phyloP scores from a whole-genome alignment of 2,329 filamentous ascomycete species.

The Aspergillus udagawae region DNA sequence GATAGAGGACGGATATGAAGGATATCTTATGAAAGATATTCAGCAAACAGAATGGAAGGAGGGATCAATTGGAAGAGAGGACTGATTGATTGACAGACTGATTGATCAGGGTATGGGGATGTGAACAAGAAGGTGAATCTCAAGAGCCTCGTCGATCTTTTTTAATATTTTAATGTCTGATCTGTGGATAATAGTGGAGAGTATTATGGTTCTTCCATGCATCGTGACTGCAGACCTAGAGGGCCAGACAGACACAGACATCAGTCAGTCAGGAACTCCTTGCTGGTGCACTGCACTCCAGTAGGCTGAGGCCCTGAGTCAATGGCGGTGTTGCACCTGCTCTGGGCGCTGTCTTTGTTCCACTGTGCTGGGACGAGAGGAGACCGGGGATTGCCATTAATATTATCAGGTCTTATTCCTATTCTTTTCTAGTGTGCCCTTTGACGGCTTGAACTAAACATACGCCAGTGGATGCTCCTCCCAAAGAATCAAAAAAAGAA shows the following conservation, averaged over 20 bases:
- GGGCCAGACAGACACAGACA: background rate
- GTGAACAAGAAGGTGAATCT: background rate
- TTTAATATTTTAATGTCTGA: background rate
- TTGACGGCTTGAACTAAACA: background rate
- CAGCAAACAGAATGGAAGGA: constrained; percentile 15
- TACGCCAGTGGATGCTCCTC: background rate
- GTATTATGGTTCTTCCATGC: background rate
- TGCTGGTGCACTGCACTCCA: constrained; percentile 6
- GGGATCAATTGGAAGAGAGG: background rate
- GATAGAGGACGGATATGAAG: constrained; percentile 21
- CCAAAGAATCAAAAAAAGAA: background rate
- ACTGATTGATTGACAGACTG: constrained; percentile 1
- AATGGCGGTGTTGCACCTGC: constrained; percentile 4
- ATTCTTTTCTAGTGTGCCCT: background rate
- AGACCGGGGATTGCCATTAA: constrained; percentile 13
- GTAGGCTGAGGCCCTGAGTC: constrained; percentile 21
- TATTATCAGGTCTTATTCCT: constrained; percentile 10
- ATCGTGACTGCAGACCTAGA: background rate
- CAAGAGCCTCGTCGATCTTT: background rate
- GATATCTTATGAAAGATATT: background rate
- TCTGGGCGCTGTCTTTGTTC: constrained; percentile 17
- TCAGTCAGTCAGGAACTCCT: constrained; percentile 1
- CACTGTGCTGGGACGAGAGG: constrained; percentile 17
- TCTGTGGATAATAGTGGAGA: constrained; percentile 7
- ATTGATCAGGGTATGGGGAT: background rate